Base-by-base conservation (phyloP, 192 early-diverging fungal species). In the Backusella tarrabulga region DNA sequence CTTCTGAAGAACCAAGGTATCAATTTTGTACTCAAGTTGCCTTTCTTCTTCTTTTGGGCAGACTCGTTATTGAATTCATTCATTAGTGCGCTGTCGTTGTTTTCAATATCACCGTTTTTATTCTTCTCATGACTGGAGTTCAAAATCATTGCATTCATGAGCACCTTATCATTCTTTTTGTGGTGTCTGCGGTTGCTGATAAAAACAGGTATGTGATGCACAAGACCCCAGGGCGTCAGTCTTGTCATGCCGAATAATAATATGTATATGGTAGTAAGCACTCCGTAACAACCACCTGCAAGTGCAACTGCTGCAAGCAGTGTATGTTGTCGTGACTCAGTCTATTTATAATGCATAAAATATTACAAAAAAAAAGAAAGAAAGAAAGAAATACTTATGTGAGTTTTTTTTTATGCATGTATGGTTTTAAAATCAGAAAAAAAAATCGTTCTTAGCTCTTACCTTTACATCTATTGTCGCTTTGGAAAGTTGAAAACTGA, bases 311-410 rank as follows among this genome's bases (percentile, higher is more conserved):
- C n/a, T 52, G 74, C 60, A 21, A 80, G 34, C 0, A 72, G 8
- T n/a, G 79, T 80, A 35, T 80, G 70, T 32, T 80, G 79, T 23
- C 79, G 42, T 32, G 72, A 56, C 34, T 80, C 79, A 41, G 75
- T 76, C 75, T 80, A 71, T 40, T 21, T 19, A 34, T 34, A 41
- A 60, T 60, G 23, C 23, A 60, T 23, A 60, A 60, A 26, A 60
- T 60, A 46, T 19, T 19, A 4, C 17, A 42, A 46, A 14, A 19
- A 46, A 46, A n/a, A n/a, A n/a, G n/a, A 44, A 44, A 44, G 6
- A 50, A 50, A 50, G 11, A 40, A 40, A 40, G n/a, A 50, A 50
- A 6, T 15, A 17, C 5, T 19, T 50, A 6, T 50, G 46, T 50
- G 21, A 60, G 56, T 11, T 60, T 60, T 60, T 60, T 56, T 56